A percentile compares a stretch with the other conserved stretches of the same genome.
Conservation (phyloP, 305 asterid species). For the Rubia balearica region DNA sequence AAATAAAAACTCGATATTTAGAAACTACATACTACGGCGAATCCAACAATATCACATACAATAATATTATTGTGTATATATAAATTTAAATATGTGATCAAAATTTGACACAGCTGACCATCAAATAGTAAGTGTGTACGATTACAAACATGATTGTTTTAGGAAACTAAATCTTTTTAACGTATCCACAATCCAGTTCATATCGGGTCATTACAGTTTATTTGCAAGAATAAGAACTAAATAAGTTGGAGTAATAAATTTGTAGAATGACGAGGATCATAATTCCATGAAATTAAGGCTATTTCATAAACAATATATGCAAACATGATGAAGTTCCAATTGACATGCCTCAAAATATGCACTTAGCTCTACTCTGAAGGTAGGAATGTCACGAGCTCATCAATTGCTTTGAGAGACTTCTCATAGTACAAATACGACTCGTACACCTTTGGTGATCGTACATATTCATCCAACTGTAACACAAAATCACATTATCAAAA, state of each 20-base stretch:
- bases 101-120: no score
- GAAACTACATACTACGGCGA: no score
- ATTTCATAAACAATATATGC: neutral
- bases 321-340: neutral
- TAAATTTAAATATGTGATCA: no score
- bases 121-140: no score
- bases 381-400: conserved; percentile 59
- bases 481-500: conserved; percentile 8
- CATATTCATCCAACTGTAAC: conserved; percentile 62
- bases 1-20: no score
- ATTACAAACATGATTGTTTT: neutral
- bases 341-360: neutral
- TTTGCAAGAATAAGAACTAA: no score
- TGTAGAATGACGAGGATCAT: neutral
- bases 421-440: conserved; percentile 76
- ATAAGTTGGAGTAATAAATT: neutral
- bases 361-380: conserved; percentile 18
- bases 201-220: neutral
- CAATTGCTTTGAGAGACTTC: conserved; percentile 76
- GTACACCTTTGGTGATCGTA: conserved; percentile 76
- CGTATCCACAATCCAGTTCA: neutral
- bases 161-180: no score
- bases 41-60: no score
- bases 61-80: no score
- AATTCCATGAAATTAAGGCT: neutral